Base-by-base conservation (phyloP, 768 basidiomycete genomes). In the Strobilomyces dryophilus region DNA sequence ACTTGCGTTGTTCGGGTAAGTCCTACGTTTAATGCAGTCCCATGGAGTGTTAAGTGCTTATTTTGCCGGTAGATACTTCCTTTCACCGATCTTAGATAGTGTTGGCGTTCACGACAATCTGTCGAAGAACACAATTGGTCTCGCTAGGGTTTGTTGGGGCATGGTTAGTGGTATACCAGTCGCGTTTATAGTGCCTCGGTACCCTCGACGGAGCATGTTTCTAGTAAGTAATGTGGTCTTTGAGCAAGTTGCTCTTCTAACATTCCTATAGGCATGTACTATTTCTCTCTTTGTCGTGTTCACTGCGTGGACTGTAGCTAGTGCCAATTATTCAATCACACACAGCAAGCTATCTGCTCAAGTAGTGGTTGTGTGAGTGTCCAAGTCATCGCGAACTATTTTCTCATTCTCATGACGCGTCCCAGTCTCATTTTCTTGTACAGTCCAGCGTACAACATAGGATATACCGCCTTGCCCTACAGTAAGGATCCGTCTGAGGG, bases 211-310 rank as follows among this genome's bases (percentile, higher is more conserved):
- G 35, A 49, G 12, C 8, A 41, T 61, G 12, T 60, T 24, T 35
- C 26, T 60, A 32, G 59, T 56, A 29, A 37, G 48, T 31, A 47
- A 31, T 10, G 32, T 14, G 12, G 32, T 34, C 32, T 10, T 34
- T 10, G 32, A n/a, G 6, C n/a, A n/a, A n/a, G n/a, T n/a, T 6
- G 6, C 8, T n/a, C 17, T 15, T 17, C 36, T 15, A 3, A 15
- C 17, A 36, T 17, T 7, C 15, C n/a, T n/a, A 4, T 11, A 61
- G 60, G 11, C 32, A 8, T 53, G 46, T 14, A 36, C n/a, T n/a
- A n/a, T 60, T 20, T 55, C 53, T 21, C 7, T 60, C 26, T 49
- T 60, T 12, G 4, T 52, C 29, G 41, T 53, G 7, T 47, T 59
- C 5, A 35, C 24, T 42, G 27, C 47, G 4, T 56, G 37, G 54